Evolutionary conservation across 352 stramenopile genomes (phyloP).

Genomic region (Poterioochromonas sp.): DNA sequence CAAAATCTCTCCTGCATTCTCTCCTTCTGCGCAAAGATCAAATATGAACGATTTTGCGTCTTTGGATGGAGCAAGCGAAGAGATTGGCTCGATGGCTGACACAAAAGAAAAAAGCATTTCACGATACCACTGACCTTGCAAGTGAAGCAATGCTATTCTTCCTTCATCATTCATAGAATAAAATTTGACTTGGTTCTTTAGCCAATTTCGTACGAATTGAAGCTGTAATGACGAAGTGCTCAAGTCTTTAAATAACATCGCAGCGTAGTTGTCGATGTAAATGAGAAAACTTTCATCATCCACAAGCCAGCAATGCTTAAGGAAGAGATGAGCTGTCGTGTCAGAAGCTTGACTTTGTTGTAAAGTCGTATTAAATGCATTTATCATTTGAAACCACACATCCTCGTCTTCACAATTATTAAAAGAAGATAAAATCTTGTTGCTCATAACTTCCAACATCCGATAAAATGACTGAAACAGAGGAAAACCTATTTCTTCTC

Average conservation of each 20-base stretch:
- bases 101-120: constrained; percentile 17
- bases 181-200: constrained; percentile 17
- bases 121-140: constrained; percentile 10
- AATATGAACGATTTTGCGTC: background rate
- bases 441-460: background rate
- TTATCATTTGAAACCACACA: background rate
- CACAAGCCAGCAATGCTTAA: constrained; percentile 11
- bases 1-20: constrained; percentile 10
- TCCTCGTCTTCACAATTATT: constrained; percentile 6
- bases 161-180: constrained; percentile 15
- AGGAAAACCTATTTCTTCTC: background rate
- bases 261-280: constrained; percentile 11
- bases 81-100: constrained; percentile 8
- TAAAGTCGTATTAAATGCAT: constrained; percentile 11
- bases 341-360: constrained; percentile 13
- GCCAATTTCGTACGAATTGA: constrained; percentile 13
- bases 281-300: constrained; percentile 15
- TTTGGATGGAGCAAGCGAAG: background rate
- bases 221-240: constrained; percentile 11
- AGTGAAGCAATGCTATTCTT: constrained; percentile 14
- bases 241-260: constrained; percentile 15
- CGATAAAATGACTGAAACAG: background rate
- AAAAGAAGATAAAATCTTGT: constrained; percentile 25
- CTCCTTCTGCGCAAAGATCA: constrained; percentile 5
- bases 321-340: constrained; percentile 4